Evolutionary conservation across 139 green algal genomes (phyloP), one percentile per base, ranked within the genome.

Genomic region (Microglena sp.): DNA sequence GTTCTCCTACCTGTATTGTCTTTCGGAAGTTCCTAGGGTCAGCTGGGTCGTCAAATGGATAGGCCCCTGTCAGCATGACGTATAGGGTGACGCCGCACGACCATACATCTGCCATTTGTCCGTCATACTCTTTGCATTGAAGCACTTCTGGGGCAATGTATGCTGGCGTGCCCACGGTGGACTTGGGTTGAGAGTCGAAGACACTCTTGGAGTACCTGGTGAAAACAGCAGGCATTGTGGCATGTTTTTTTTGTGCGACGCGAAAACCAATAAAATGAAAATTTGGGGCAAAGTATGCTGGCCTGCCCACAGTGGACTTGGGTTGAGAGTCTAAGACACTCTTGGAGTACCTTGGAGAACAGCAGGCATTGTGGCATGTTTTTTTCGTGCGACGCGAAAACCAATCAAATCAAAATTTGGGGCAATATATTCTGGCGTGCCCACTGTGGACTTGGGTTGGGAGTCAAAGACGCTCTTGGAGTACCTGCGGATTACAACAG

Each of bases 281-380:
- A n/a, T 90, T 94, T 4, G 94, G 94, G 24, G 94, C 92, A 66
- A 99, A 98, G 81, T 99, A 99, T 7, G 94, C 94, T 2, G 94
- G 94, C n/a, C 94, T 99, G 67, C 94, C 94, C n/a, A 99, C 94
- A 27, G 92, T 98, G 8, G 87, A 95, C 71, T 99, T 98, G 28
- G 94, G 94, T 62, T 96, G 84, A 21, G 81, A 93, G 81, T 98
- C 88, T 30, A 95, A 84, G 6, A 92, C 75, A 11, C n/a, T n/a
- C n/a, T n/a, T n/a, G n/a, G 60, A 75, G 69, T 72, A 57, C 21
- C 15, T 32, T 6, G 8, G 6, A 22, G 30, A 54, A 46, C 8
- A 6, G 50, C 21, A 11, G 50, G 50, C 50, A 60, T 59, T 21
- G 18, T 18, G 35, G 58, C 18, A n/a, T n/a, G n/a, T n/a, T n/a